phyloP scores from a whole-genome alignment of 1,284 basidiomycete genomes.

The Sphagnurus paluster region DNA sequence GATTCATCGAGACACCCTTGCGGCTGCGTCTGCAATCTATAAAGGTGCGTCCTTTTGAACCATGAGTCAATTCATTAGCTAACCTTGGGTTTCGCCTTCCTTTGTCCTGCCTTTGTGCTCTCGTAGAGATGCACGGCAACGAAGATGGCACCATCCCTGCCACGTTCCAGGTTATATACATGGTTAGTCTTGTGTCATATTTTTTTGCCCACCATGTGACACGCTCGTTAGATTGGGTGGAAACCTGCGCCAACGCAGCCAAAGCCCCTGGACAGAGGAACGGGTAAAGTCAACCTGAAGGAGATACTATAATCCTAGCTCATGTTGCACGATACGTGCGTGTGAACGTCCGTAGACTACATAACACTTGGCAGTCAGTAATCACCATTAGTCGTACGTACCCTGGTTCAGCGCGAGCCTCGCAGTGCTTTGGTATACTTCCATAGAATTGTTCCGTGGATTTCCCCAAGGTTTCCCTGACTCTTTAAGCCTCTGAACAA shows the following conservation, averaged over 20 bases:
- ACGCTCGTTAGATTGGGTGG: conserved; percentile 87
- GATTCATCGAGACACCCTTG: conserved; percentile 84
- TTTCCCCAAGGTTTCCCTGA: conserved; percentile 3
- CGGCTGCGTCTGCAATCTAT: conserved; percentile 93
- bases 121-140: conserved; percentile 85
- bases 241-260: conserved; percentile 86
- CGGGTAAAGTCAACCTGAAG: conserved; percentile 78
- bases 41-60: conserved; percentile 52
- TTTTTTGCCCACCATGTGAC: conserved; percentile 3
- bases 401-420: too few relatives aligned
- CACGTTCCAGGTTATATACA: conserved; percentile 94
- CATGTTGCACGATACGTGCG: too few relatives aligned
- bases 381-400: too few relatives aligned
- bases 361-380: too few relatives aligned
- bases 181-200: conserved; percentile 52
- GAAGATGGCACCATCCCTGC: conserved; percentile 87
- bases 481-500: neutral
- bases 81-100: neutral
- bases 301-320: conserved; percentile 68
- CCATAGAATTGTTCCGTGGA: conserved; percentile 1
- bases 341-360: too few relatives aligned
- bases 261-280: conserved; percentile 84
- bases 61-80: neutral
- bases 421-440: neutral
- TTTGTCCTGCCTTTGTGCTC: too few relatives aligned